Percentiles rank a stretch among this genome's conserved stretches.
Evolutionary conservation across 345 rosid species (phyloP).

Genomic region (Sonneratia alba): DNA sequence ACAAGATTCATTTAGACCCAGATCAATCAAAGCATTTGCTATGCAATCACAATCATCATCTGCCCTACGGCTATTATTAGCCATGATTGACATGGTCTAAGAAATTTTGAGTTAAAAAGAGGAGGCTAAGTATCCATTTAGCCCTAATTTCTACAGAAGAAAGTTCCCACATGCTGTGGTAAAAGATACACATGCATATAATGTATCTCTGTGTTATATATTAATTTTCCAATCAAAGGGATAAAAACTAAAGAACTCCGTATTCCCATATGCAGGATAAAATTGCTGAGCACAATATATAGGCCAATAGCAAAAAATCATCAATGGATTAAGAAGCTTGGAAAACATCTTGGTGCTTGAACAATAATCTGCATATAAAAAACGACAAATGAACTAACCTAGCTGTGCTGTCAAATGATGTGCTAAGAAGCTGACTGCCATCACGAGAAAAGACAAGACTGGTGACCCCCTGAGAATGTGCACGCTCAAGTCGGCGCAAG

Average conservation of each 20-base stretch:
- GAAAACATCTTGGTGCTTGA: conserved; percentile 3
- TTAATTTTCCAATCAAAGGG: neutral
- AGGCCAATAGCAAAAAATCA: neutral
- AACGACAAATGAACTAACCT: conserved; percentile 31
- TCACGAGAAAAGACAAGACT: conserved; percentile 91
- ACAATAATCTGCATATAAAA: neutral
- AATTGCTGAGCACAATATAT: neutral
- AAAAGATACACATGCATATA: neutral
- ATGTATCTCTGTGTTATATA: neutral
- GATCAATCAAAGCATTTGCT: neutral
- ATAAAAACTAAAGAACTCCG: neutral
- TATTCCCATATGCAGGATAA: neutral
- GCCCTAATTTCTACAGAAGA: neutral
- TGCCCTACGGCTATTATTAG: neutral
- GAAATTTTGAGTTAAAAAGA: neutral
- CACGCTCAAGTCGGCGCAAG: conserved; percentile 84
- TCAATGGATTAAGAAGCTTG: neutral
- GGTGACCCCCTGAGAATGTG: conserved; percentile 92
- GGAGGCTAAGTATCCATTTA: neutral
- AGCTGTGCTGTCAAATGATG: conserved; percentile 91
- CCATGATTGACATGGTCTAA: neutral
- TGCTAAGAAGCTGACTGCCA: conserved; percentile 88
- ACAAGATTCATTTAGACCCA: neutral
- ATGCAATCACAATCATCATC: neutral
- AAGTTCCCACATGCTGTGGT: neutral